These are phyloP conservation scores for Calycina herbarum DNA, from an alignment of 2,329 filamentous ascomycete genomes.

Conservation along the genomic window DNA sequence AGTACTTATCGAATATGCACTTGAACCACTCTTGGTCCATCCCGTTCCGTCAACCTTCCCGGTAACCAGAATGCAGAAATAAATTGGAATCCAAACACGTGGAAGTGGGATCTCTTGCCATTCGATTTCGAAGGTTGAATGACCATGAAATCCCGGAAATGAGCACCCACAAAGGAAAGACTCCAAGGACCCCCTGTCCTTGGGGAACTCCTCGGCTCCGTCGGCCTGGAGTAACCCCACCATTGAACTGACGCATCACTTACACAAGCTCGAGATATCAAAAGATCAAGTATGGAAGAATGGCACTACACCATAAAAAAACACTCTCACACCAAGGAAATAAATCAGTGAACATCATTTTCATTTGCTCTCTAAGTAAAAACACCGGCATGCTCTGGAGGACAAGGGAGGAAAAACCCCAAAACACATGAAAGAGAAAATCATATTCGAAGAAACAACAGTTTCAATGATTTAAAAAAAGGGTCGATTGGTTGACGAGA, in stretches of 20 bases:
- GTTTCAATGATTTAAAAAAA: slow-evolving; percentile 32
- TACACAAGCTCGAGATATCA: neutral
- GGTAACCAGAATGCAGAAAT: neutral
- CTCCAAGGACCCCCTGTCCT: neutral
- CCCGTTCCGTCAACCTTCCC: neutral
- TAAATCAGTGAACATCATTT: slow-evolving; percentile 18
- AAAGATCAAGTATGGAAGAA: neutral
- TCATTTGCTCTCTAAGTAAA: slow-evolving; percentile 31
- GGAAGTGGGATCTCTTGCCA: neutral
- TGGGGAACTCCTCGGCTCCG: neutral
- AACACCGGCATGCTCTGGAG: slow-evolving; percentile 21
- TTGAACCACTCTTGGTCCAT: neutral
- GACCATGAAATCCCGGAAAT: neutral
- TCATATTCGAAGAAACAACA: slow-evolving; percentile 25
- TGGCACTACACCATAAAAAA: neutral
- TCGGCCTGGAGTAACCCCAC: neutral
- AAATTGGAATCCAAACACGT: neutral
- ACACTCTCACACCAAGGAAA: neutral
- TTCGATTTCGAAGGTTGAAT: neutral
- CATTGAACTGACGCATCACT: neutral
- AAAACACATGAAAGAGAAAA: slow-evolving; percentile 23
- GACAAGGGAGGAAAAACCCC: slow-evolving; percentile 23
- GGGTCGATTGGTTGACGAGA: slow-evolving; percentile 35
- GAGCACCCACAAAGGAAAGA: slow-evolving; percentile 4
- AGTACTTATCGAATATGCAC: neutral